Evolutionary conservation across 371 early-diverging fungal genomes (phyloP).

Genomic region (Smittium mucronatum): DNA sequence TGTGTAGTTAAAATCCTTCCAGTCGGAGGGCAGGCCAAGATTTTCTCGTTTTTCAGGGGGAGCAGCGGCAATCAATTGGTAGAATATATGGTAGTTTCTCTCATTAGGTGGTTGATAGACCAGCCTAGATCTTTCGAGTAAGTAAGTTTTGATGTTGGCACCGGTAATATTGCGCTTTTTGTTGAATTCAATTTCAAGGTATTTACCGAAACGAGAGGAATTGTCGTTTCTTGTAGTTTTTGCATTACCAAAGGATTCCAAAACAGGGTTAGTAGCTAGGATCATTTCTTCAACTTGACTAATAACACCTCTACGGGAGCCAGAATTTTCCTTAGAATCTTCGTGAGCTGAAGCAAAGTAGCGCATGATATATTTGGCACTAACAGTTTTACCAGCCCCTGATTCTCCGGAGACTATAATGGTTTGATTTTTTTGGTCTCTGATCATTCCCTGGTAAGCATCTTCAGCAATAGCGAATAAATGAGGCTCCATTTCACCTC

Average conservation of each 20-base stretch:
- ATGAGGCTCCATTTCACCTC: slow-evolving; percentile 95
- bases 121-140: slow-evolving; percentile 95
- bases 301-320: slow-evolving; percentile 33
- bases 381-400: slow-evolving; percentile 92
- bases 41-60: slow-evolving; percentile 67
- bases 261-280: slow-evolving; percentile 92
- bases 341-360: slow-evolving; percentile 75
- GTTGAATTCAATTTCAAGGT: slow-evolving; percentile 87
- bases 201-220: slow-evolving; percentile 97
- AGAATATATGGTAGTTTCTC: slow-evolving; percentile 98
- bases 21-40: slow-evolving; percentile 51
- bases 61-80: slow-evolving; percentile 85
- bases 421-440: slow-evolving; percentile 86
- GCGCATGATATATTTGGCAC: slow-evolving; percentile 93
- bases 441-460: slow-evolving; percentile 89
- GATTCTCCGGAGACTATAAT: slow-evolving; percentile 98
- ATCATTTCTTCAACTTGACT: slow-evolving; percentile 74
- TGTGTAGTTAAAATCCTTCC: slow-evolving; percentile 71
- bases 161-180: slow-evolving; percentile 74
- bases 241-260: slow-evolving; percentile 99
- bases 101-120: slow-evolving; percentile 85
- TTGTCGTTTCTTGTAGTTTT: slow-evolving; percentile 99
- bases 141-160: slow-evolving; percentile 91
- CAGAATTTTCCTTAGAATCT: slow-evolving; percentile 4
- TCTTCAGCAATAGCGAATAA: slow-evolving; percentile 97